Evolutionary conservation across 148 eudicot genomes (phyloP), one percentile per base, ranked within the genome.

Genomic region (Tetragonia tetragonoides): DNA sequence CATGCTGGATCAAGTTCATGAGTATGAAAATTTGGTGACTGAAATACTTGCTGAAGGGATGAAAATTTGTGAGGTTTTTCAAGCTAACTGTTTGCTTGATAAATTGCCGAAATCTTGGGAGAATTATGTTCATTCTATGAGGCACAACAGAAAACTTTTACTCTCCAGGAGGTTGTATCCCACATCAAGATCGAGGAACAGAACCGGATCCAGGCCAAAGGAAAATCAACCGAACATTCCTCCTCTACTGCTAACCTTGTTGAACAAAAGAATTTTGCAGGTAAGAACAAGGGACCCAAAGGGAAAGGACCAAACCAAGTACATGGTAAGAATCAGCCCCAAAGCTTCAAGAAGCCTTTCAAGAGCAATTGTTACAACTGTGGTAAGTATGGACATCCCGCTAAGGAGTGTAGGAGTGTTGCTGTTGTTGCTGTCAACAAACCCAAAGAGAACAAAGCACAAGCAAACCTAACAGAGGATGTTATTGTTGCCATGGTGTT

Each of bases 231-330:
- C n/a, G n/a, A n/a, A n/a, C 7, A 65, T 15, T 65, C 68, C n/a
- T 61, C 65, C 28, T 61, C 65, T 61, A 6, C 65, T 61, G 10
- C 65, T 61, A 61, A 61, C 65, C 65, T 61, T 61, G 65, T 61
- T 61, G 65, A 61, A 20, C 23, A n/a, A 18, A 20, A 61, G 3
- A 61, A 17, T 16, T 6, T 18, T 61, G 65, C 28, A 61, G 65
- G 65, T 61, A 15, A 61, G 3, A 18, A 17, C 21, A 61, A 61
- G 8, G 65, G 65, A 20, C 2, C 24, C 0, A 61, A 21, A 20
- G 65, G 65, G 1, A 61, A 61, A 8, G 65, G 65, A 6, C 24
- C 65, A 18, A 61, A 61, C 8, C 65, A 61, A 24, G 18, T 61
- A 6, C 65, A 61, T 20, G 65, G 65, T 0, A 61, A n/a, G 3